Evolutionary conservation across 345 rosid genomes (phyloP), one percentile per base, ranked within the genome.

Genomic region (Psidium friedrichsthalianum): DNA sequence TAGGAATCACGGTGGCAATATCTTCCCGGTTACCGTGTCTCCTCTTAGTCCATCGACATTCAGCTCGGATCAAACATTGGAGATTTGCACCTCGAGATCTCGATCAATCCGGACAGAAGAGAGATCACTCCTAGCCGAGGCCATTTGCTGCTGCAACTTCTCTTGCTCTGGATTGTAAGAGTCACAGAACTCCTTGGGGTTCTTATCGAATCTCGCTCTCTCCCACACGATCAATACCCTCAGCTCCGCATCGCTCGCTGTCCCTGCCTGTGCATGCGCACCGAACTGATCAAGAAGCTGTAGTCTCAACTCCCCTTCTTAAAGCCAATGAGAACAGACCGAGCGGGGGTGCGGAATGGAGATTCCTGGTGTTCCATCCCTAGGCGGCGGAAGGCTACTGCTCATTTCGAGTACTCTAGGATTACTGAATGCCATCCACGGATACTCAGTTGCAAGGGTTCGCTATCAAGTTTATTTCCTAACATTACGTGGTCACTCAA

Each of bases 41-140:
- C 96, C 99, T 90, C 98, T 93, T 90, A 94, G 88, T 27, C 98
- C 98, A 32, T 96, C 98, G 0, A 96, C 98, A 89, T 95, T 92
- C 40, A 96, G 94, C 92, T 95, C 98, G 1, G 97, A 83, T 86
- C 99, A 94, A 29, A 97, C 98, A 89, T 84, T 96, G 74, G 93
- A 97, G 90, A 95, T 96, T 91, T 96, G 95, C 87, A 95, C 99
- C 89, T 94, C 90, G 83, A 96, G 83, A 32, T 94, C 98, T 25
- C 87, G 93, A 87, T 94, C 98, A 83, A 95, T 96, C 94, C 91
- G 93, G 83, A 97, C 99, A 8, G 92, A 83, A 4, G 98, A 87
- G 85, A 95, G 98, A 83, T 9, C 21, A 88, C 91, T 88, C 87
- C 98, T 92, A 49, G 97, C 98, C 4, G 92, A 84, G 44, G 91